A percentile compares a stretch with the other conserved stretches of the same genome.
These are phyloP conservation scores for Royoungia palumana DNA, from an alignment of 768 basidiomycete genomes.

Conservation along the genomic window DNA sequence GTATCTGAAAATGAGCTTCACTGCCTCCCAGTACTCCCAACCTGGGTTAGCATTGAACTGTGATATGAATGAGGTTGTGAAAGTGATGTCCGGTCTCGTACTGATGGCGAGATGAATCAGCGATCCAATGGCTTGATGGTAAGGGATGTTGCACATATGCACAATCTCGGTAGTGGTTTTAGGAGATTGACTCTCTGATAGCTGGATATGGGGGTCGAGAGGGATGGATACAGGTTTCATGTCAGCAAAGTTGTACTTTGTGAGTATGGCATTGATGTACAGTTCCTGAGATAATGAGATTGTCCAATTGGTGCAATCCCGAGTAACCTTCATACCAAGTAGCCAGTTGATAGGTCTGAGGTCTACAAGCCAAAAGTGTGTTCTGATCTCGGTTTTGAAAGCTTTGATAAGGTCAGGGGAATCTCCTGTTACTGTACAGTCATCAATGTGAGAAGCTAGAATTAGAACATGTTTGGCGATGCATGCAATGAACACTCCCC, in stretches of 20 bases:
- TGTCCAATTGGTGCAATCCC: neutral
- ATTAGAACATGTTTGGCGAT: neutral
- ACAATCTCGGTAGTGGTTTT: neutral
- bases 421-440: conserved; percentile 2
- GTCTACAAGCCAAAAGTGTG: neutral
- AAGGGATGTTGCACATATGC: neutral
- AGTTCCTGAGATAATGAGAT: neutral
- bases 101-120: neutral
- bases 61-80: neutral
- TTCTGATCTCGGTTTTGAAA: conserved; percentile 4
- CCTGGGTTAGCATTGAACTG: neutral
- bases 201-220: neutral
- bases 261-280: too few species aligned
- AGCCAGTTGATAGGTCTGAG: conserved; percentile 9
- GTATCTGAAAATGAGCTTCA: conserved; percentile 11
- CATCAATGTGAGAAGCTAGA: conserved; percentile 1
- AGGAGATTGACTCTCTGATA: neutral
- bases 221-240: neutral
- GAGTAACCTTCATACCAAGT: conserved; percentile 3
- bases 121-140: too few species aligned
- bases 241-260: too few species aligned
- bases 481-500: conserved; percentile 1
- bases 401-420: neutral
- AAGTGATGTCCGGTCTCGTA: neutral
- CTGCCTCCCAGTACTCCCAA: neutral